Conservation (phyloP, 179 eudicot species). For the Actinidia arguta region DNA sequence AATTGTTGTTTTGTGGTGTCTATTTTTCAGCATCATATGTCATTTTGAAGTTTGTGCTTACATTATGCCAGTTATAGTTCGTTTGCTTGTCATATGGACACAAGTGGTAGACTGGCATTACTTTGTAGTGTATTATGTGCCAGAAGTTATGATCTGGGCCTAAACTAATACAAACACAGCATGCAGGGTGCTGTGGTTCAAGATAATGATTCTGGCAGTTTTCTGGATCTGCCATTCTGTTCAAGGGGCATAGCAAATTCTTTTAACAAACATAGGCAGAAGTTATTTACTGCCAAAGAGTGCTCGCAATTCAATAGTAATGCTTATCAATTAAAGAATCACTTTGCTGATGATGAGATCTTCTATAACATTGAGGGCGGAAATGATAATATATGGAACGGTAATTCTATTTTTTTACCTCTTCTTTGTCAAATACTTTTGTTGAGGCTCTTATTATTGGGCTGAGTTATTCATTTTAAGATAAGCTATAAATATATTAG, state of each 20-base stretch:
- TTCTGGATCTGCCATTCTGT: constrained; percentile 36
- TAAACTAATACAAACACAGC: background rate
- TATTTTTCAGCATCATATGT: no score
- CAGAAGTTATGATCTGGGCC: background rate
- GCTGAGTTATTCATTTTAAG: background rate
- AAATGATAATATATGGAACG: constrained; percentile 45
- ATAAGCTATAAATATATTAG: background rate
- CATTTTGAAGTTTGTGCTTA: no score
- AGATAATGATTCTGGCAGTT: constrained; percentile 38
- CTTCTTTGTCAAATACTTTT: background rate
- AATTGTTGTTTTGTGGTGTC: background rate
- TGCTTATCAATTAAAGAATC: constrained; percentile 26
- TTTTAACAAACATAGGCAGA: constrained; percentile 30
- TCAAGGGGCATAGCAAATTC: constrained; percentile 33
- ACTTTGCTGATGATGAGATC: constrained; percentile 43
- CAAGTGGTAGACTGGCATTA: background rate
- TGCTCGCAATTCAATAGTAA: constrained; percentile 27
- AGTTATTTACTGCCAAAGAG: constrained; percentile 25
- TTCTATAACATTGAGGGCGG: constrained; percentile 30
- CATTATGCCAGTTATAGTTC: no score
- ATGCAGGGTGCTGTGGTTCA: constrained; percentile 44
- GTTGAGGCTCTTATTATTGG: background rate
- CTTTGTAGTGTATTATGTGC: background rate
- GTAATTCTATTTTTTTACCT: constrained; percentile 33
- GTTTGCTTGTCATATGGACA: background rate